Percentiles rank a stretch among this genome's conserved stretches.
Evolutionary conservation across 306 rosid genomes (phyloP).

Genomic region (Gleditsia sinensis): DNA sequence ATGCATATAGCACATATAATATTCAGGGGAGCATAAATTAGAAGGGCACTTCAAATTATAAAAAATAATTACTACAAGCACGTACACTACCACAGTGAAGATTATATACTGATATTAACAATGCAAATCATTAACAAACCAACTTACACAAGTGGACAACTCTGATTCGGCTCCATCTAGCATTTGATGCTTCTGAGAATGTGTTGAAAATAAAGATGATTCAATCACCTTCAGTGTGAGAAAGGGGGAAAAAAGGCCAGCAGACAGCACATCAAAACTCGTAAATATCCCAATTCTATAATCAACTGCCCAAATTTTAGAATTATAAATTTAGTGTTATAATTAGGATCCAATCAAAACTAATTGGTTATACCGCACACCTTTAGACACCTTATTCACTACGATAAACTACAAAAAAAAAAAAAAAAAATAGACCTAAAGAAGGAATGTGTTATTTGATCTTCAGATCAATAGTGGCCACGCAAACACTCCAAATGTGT

Average conservation of each 20-base stretch:
- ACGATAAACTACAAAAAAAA: background rate
- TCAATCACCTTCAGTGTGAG: constrained; percentile 34
- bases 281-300: background rate
- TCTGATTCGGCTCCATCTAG: constrained; percentile 26
- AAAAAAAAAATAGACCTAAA: background rate
- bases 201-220: constrained; percentile 28
- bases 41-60: background rate
- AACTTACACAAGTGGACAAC: constrained; percentile 54
- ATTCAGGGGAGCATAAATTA: background rate
- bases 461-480: background rate
- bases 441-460: constrained; percentile 17
- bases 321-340: background rate
- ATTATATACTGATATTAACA: constrained; percentile 13
- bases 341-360: background rate
- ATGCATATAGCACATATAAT: background rate
- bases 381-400: background rate
- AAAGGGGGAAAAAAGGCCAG: background rate
- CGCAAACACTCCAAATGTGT: background rate
- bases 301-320: background rate
- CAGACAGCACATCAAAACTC: background rate
- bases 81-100: background rate
- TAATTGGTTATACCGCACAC: background rate
- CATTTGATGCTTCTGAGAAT: constrained; percentile 30
- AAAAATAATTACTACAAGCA: constrained; percentile 1
- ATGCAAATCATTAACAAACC: constrained; percentile 20